Conservation (phyloP, 306 rosid species). For the Hippophae rhamnoides region DNA sequence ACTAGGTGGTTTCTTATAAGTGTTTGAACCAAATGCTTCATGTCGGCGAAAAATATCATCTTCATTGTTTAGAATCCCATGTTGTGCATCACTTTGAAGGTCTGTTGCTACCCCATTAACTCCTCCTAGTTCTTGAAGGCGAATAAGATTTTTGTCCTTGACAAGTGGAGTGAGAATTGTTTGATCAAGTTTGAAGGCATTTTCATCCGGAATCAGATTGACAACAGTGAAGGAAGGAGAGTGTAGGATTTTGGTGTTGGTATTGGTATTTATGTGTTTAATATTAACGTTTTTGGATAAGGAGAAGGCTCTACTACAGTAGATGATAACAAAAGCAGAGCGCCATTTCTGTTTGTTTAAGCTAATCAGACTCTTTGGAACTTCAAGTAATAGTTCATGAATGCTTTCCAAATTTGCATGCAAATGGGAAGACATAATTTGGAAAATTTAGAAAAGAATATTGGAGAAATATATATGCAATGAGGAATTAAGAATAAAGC, state of each 20-base stretch:
- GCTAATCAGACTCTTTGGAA: background rate
- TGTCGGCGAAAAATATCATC: slow-evolving; percentile 4
- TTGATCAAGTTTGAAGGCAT: slow-evolving; percentile 14
- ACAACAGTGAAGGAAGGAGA: slow-evolving; percentile 17
- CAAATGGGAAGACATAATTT: background rate
- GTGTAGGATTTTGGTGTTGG: background rate
- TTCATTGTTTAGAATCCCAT: slow-evolving; percentile 9
- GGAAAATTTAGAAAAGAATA: too few relatives aligned
- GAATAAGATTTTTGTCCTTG: slow-evolving; percentile 16
- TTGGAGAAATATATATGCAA: too few relatives aligned
- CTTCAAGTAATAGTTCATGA: background rate
- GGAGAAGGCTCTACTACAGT: background rate
- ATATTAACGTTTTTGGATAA: too few relatives aligned
- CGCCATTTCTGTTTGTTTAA: background rate
- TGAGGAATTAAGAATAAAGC: too few relatives aligned
- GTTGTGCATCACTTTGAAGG: background rate
- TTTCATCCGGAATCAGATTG: slow-evolving; percentile 2
- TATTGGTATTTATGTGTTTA: background rate
- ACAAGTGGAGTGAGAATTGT: slow-evolving; percentile 12
- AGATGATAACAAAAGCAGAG: background rate
- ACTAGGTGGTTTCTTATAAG: slow-evolving; percentile 18
- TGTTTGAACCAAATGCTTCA: slow-evolving; percentile 23
- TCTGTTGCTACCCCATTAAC: slow-evolving; percentile 21
- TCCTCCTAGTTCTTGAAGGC: slow-evolving; percentile 22
- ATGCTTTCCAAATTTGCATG: background rate